phyloP scores from a whole-genome alignment of 2,329 filamentous ascomycete genomes.

The Diaporthe citriasiana region DNA sequence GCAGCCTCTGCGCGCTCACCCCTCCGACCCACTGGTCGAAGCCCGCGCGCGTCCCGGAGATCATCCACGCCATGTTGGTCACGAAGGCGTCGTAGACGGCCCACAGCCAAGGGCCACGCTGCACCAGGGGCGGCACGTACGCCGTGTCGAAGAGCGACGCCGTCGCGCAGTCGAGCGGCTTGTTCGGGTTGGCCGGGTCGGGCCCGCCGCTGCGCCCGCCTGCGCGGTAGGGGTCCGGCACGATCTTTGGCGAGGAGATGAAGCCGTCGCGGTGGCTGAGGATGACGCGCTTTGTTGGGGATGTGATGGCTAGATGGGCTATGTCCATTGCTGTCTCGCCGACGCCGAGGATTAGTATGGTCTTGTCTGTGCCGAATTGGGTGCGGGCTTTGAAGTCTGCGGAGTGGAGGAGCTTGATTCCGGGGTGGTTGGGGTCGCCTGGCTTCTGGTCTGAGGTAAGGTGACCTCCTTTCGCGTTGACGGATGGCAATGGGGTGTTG shows the following conservation, averaged over 20 bases:
- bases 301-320: slow-evolving; percentile 53
- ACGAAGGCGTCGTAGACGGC: slow-evolving; percentile 62
- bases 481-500: not conserved
- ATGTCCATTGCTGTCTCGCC: slow-evolving; percentile 57
- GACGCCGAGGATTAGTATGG: slow-evolving; percentile 54
- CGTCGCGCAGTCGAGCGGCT: slow-evolving; percentile 61
- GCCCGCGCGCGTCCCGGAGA: slow-evolving; percentile 61
- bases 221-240: slow-evolving; percentile 42
- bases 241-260: slow-evolving; percentile 54
- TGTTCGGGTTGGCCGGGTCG: slow-evolving; percentile 51
- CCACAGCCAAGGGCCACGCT: slow-evolving; percentile 60
- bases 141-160: slow-evolving; percentile 66
- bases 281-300: slow-evolving; percentile 53
- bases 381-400: slow-evolving; percentile 53
- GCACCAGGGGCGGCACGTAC: slow-evolving; percentile 62
- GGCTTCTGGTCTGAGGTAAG: no score
- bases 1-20: slow-evolving; percentile 55
- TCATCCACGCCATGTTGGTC: slow-evolving; percentile 57
- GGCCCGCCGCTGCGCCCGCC: slow-evolving; percentile 42
- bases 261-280: slow-evolving; percentile 56
- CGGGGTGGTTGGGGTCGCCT: slow-evolving; percentile 36
- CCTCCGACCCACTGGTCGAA: slow-evolving; percentile 64
- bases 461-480: not conserved
- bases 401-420: slow-evolving; percentile 51
- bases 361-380: slow-evolving; percentile 52